Percentiles rank a stretch among this genome's conserved stretches.
Evolutionary conservation across 352 stramenopile species (phyloP).

Genomic region (Phytophthora hibernalis): DNA sequence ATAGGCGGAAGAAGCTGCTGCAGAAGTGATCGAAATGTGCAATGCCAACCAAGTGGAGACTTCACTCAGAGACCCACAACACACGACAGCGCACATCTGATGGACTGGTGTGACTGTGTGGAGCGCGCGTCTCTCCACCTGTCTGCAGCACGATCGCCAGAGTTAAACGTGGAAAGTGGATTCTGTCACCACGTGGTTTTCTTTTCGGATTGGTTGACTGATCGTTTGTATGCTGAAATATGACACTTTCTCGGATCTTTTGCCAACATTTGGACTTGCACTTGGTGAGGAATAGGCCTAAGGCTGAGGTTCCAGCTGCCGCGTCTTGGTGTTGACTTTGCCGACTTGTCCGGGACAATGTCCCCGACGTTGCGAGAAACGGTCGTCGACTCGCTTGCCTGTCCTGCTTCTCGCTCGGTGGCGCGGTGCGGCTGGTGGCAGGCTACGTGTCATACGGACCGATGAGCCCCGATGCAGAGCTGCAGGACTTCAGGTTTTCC

Average conservation of each 20-base stretch:
- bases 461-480: constrained; percentile 3
- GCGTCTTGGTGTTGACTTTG: constrained; percentile 12
- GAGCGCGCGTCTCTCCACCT: constrained; percentile 19
- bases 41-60: constrained; percentile 26
- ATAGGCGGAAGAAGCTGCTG: constrained; percentile 5
- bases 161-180: constrained; percentile 28
- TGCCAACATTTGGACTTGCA: constrained; percentile 22
- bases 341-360: too few species aligned
- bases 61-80: constrained; percentile 23
- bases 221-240: constrained; percentile 26
- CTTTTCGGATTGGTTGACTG: constrained; percentile 7
- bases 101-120: constrained; percentile 23
- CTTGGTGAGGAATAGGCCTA: background rate
- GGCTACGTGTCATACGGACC: constrained; percentile 16
- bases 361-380: background rate
- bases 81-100: constrained; percentile 27
- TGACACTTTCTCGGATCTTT: constrained; percentile 20
- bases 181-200: constrained; percentile 13
- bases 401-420: constrained; percentile 10
- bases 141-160: constrained; percentile 4
- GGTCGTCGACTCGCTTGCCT: constrained; percentile 12
- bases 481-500: background rate
- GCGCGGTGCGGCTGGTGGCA: constrained; percentile 16
- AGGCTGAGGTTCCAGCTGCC: background rate
- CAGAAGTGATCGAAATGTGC: constrained; percentile 33